Conservation (phyloP, 768 basidiomycete species). For the Suillus hirtellus region DNA sequence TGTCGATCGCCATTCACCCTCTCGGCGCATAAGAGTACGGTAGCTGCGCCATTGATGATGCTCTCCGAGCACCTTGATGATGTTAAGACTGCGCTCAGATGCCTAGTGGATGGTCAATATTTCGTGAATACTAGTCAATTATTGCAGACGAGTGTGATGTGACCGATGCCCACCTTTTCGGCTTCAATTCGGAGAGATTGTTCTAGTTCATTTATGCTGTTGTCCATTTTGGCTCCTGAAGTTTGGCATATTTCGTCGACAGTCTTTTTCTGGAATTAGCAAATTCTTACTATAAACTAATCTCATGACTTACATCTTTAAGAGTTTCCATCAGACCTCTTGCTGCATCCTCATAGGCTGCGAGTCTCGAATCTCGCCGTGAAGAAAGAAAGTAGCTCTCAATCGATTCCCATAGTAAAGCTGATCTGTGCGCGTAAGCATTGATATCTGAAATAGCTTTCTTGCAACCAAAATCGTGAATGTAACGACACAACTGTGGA, state of each 20-base stretch:
- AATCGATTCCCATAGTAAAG: background rate
- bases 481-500: background rate
- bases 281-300: background rate
- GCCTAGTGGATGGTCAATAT: background rate
- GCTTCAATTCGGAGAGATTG: background rate
- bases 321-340: background rate
- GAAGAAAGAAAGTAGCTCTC: slow-evolving; percentile 3
- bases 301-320: background rate
- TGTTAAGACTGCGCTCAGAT: background rate
- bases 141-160: too few relatives aligned
- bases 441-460: background rate
- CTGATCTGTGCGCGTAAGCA: background rate
- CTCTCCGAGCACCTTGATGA: background rate
- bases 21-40: background rate
- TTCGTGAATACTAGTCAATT: background rate
- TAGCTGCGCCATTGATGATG: background rate
- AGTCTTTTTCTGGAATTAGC: background rate
- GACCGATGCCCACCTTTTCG: background rate
- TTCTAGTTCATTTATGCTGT: background rate
- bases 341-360: slow-evolving; percentile 1
- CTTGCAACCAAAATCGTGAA: background rate
- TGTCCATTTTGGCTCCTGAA: background rate
- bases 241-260: background rate
- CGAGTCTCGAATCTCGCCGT: background rate
- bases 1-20: slow-evolving; percentile 1